These are phyloP conservation scores for Clavariopsis aquatica DNA, from an alignment of 495 filamentous ascomycete genomes.

Conservation along the genomic window DNA sequence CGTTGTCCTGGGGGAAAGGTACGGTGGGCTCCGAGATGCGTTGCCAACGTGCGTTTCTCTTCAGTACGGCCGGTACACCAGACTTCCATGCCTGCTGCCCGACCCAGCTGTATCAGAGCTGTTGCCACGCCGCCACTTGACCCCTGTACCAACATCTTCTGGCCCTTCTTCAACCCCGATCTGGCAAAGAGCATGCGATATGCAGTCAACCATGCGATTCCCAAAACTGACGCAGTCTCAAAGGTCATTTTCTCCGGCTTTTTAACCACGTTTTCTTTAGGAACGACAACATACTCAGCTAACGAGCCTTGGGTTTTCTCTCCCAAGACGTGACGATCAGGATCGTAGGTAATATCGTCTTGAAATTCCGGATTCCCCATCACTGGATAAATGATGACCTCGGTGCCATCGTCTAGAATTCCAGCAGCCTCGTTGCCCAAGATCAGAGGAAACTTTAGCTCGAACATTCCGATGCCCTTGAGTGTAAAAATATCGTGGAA, in stretches of 20 bases:
- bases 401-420: conserved; percentile 38
- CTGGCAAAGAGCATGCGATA: conserved; percentile 42
- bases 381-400: conserved; percentile 34
- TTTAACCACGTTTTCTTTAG: conserved; percentile 15
- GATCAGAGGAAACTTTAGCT: conserved; percentile 36
- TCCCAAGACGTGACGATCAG: conserved; percentile 38
- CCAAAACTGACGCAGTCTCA: conserved; percentile 32
- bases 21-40: conserved; percentile 16
- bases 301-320: conserved; percentile 37
- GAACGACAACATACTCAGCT: conserved; percentile 40
- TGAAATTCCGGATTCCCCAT: conserved; percentile 37
- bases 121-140: conserved; percentile 40
- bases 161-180: conserved; percentile 37
- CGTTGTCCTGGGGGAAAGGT: conserved; percentile 15
- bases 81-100: conserved; percentile 39
- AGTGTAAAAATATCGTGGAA: conserved; percentile 40
- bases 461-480: conserved; percentile 29
- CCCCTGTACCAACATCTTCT: conserved; percentile 42
- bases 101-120: conserved; percentile 40
- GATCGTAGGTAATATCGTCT: conserved; percentile 41
- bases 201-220: conserved; percentile 43
- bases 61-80: conserved; percentile 39
- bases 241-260: conserved; percentile 23
- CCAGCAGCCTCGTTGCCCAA: conserved; percentile 40
- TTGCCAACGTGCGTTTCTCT: conserved; percentile 30